Evolutionary conservation across 305 asterid genomes (phyloP).

Genomic region (Fraxinus sp.): DNA sequence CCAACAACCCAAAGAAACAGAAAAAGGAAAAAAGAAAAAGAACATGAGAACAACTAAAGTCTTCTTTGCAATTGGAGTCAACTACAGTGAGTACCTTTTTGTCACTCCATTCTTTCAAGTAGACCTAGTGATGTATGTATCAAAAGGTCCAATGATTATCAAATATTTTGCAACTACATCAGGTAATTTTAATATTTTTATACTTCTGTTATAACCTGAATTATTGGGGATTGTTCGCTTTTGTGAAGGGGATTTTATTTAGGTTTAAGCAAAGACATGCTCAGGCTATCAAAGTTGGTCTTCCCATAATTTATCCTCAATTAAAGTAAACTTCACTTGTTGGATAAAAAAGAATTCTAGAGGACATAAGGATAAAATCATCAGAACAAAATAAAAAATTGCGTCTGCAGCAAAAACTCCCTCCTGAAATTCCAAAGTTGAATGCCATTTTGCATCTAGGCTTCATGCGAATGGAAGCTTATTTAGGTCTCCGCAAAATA

Average conservation of each 20-base stretch:
- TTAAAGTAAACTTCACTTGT: not conserved
- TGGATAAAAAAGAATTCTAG: not conserved
- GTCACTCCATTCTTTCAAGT: not conserved
- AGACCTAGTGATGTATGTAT: not conserved
- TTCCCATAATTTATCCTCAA: not conserved
- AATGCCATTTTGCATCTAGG: not conserved
- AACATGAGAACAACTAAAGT: not conserved
- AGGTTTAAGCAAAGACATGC: not conserved
- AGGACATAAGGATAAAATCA: not conserved
- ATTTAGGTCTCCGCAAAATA: not conserved
- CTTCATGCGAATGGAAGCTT: not conserved
- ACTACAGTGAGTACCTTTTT: not conserved
- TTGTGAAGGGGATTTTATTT: not conserved
- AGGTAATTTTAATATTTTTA: not conserved
- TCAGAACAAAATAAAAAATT: not conserved
- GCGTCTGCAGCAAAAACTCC: not conserved
- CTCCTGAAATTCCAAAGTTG: not conserved
- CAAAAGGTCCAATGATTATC: not conserved
- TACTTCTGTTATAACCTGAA: not conserved
- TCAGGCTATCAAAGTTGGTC: not conserved
- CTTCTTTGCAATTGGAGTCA: not conserved
- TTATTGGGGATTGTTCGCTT: not conserved
- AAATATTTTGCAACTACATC: not conserved
- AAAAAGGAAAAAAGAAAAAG: not conserved
- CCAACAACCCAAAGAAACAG: not conserved